Conservation (phyloP, 257 asterid species). For the Gentiana straminea region DNA sequence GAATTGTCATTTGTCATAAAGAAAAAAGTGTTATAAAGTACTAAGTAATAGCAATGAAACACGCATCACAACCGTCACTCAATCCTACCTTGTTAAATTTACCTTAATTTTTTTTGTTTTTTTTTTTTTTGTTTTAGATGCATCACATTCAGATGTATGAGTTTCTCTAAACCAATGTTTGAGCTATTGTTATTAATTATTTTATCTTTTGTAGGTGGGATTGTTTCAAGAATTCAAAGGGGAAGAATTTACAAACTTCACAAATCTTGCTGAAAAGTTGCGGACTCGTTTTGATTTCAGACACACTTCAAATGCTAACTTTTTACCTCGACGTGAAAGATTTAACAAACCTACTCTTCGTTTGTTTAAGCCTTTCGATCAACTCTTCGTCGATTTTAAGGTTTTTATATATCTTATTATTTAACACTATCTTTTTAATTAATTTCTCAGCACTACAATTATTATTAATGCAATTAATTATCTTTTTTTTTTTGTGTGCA, state of each 20-base stretch:
- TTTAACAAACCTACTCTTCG: constrained; percentile 66
- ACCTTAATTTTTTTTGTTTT: too few species aligned
- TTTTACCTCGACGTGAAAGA: constrained; percentile 44
- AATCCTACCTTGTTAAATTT: too few species aligned
- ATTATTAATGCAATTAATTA: background rate
- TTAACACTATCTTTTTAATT: background rate
- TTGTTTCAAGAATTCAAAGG: constrained; percentile 29
- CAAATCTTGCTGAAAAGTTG: constrained; percentile 53
- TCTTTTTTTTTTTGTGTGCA: constrained; percentile 7
- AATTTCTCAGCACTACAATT: background rate
- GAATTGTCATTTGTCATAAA: too few species aligned
- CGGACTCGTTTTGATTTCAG: constrained; percentile 54
- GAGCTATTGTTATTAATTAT: too few species aligned
- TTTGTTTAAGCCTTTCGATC: constrained; percentile 73
- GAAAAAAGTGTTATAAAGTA: too few species aligned
- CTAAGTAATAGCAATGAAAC: too few species aligned
- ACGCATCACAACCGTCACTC: too few species aligned
- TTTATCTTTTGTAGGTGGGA: too few species aligned
- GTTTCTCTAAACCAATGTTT: too few species aligned
- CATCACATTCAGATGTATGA: too few species aligned
- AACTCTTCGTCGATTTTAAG: constrained; percentile 49
- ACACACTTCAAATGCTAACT: constrained; percentile 61
- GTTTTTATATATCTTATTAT: constrained; percentile 15
- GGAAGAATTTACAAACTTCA: constrained; percentile 50
- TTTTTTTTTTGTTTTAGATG: too few species aligned